These are phyloP conservation scores for Suillus weaverae DNA, from an alignment of 768 basidiomycete genomes.

Conservation along the genomic window DNA sequence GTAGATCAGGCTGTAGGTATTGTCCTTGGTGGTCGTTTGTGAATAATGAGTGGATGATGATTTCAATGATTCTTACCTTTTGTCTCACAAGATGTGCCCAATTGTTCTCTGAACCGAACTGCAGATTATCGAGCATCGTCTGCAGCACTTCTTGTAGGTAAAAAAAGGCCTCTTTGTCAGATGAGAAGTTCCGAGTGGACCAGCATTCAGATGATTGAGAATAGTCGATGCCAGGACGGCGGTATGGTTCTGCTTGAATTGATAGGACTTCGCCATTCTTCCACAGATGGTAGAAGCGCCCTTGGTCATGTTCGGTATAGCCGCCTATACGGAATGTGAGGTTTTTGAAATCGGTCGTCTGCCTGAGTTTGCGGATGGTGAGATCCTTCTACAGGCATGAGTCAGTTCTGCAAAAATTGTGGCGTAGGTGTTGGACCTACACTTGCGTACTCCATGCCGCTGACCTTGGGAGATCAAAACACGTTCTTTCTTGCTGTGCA, in stretches of 20 bases:
- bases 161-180: constrained; percentile 23
- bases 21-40: constrained; percentile 9
- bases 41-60: not conserved
- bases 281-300: constrained; percentile 30
- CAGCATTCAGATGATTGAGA: not conserved
- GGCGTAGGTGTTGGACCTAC: constrained; percentile 25
- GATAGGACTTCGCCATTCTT: constrained; percentile 30
- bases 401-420: not conserved
- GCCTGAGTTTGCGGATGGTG: constrained; percentile 23
- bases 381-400: constrained; percentile 15
- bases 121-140: constrained; percentile 32
- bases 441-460: constrained; percentile 28
- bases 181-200: constrained; percentile 1
- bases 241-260: constrained; percentile 33
- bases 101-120: constrained; percentile 31
- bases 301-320: constrained; percentile 8
- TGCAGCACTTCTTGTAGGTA: constrained; percentile 33
- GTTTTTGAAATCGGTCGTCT: constrained; percentile 23
- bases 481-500: not conserved
- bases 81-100: constrained; percentile 34
- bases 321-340: constrained; percentile 23
- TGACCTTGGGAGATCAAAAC: constrained; percentile 6
- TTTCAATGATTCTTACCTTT: constrained; percentile 12
- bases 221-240: constrained; percentile 15
- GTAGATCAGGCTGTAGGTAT: constrained; percentile 28